Evolutionary conservation across 2,329 filamentous ascomycete genomes (phyloP), one percentile per base, ranked within the genome.

Genomic region (Xylariaceae sp.): DNA sequence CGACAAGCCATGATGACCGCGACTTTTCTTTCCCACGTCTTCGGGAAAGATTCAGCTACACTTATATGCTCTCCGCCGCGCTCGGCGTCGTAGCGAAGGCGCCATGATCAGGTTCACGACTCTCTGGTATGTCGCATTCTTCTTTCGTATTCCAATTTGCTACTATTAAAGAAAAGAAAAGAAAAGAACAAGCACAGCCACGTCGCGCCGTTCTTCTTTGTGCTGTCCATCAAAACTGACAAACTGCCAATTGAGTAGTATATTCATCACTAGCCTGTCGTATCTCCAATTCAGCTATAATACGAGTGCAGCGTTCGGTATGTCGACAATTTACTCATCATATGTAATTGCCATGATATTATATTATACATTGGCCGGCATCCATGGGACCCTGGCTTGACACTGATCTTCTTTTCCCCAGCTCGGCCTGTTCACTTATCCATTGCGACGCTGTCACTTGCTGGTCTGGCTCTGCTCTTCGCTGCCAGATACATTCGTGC

Each of bases 241-340:
- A 19, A 35, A 26, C 40, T 9, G 3, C 43, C 19, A n/a, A 43
- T 31, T 5, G 27, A 49, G 35, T 42, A 68, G 66, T 41, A 52
- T 62, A 47, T 57, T 67, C 31, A 43, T 57, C 37, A 29, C 62
- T 9, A 62, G 61, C 50, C 60, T 53, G 9, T 54, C 63, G 27
- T 64, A 67, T 53, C 51, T 71, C 52, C 68, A 66, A 27, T 65
- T 62, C 11, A 63, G 70, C 54, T 72, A 68, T 55, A 67, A 68
- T 53, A 65, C 56, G 51, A 72, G 70, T 56, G 68, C 70, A 41
- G 68, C 70, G 19, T 72, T 72, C 56, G 70, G 70, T 72, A 70
- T 58, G 62, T 58, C 32, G 32, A 8, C 32, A 34, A 6, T 34
- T 34, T 8, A 34, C 6, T 6, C 32, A 8, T 34, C 6, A 6